Evolutionary conservation across 345 rosid genomes (phyloP).

Genomic region (Brassica napus): DNA sequence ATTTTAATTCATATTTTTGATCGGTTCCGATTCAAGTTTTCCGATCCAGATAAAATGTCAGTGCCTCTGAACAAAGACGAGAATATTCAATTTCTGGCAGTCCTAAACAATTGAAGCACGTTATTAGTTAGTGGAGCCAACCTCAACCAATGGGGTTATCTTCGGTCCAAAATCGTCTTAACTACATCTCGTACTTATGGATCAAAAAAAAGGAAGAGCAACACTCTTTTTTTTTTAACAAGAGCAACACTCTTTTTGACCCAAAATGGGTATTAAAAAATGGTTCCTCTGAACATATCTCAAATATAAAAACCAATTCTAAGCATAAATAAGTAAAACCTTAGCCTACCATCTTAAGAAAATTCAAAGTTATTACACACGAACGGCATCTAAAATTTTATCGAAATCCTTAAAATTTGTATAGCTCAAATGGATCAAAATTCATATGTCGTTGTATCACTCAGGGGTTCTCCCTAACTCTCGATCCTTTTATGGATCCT

Average conservation of each 20-base stretch:
- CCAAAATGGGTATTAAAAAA: not conserved
- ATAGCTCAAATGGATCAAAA: not conserved
- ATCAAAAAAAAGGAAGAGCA: slow-evolving; percentile 77
- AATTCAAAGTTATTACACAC: not conserved
- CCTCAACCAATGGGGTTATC: slow-evolving; percentile 71
- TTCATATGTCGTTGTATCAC: not conserved
- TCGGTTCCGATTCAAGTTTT: too few species aligned
- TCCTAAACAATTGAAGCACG: slow-evolving; percentile 26
- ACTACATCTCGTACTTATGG: slow-evolving; percentile 75
- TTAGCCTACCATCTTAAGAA: not conserved
- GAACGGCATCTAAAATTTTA: not conserved
- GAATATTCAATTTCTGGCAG: slow-evolving; percentile 1
- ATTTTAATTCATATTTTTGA: too few species aligned
- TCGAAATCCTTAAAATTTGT: not conserved
- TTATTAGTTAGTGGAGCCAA: slow-evolving; percentile 56
- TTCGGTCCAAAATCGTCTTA: slow-evolving; percentile 72
- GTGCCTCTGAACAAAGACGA: not conserved
- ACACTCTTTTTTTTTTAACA: slow-evolving; percentile 49
- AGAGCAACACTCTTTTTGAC: slow-evolving; percentile 48
- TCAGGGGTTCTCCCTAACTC: too few species aligned
- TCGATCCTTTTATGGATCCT: too few species aligned
- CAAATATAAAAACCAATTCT: not conserved
- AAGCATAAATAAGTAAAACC: not conserved
- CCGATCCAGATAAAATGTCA: too few species aligned
- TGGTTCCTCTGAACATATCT: not conserved